Base-by-base conservation (phyloP, 805 yeast species). In the Candida gorgasii region DNA sequence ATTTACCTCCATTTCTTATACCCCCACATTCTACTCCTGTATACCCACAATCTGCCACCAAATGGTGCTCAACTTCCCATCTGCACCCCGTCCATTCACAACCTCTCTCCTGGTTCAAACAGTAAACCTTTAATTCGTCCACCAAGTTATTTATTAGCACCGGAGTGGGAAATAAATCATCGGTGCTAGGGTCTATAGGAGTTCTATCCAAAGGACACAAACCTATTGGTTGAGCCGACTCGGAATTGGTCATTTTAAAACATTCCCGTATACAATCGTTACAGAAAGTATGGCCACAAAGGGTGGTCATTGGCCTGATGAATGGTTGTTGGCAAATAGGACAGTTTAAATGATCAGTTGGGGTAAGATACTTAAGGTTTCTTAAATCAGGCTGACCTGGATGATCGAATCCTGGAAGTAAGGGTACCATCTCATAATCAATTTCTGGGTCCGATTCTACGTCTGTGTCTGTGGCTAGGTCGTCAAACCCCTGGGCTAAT, bases 241-340 rank as follows among this genome's bases (percentile, higher is more conserved):
- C 35, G 35, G 23, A 43, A 13, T 43, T 33, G 57, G 72, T 35
- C 70, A 52, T 40, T 58, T 62, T 69, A 18, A 77, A 56, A 35
- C 76, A 68, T 48, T 74, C 79, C 39, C 56, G 50, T 4, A 82
- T 63, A 52, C 89, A 82, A 8, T 61, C 65, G 42, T 67, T 66
- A 58, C 89, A 83, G 51, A 82, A 83, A 0, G 85, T 79, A 54
- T 83, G 89, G 1, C 86, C 85, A 61, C 89, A 83, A 1, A 69
- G 57, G 1, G 89, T 84, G 5, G 82, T 76, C 47, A 73, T 65
- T 1, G 89, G 89, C 26, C 69, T 69, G 6, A 79, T 68, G 47
- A 83, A 76, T 4, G 86, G 85, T 29, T 75, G 73, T 46, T 78
- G 82, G 58, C 89, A 83, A n/a, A 83, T 78, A 3, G 89, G 87